phyloP scores from a whole-genome alignment of 495 filamentous ascomycete genomes.

The Oidiodendron maius region DNA sequence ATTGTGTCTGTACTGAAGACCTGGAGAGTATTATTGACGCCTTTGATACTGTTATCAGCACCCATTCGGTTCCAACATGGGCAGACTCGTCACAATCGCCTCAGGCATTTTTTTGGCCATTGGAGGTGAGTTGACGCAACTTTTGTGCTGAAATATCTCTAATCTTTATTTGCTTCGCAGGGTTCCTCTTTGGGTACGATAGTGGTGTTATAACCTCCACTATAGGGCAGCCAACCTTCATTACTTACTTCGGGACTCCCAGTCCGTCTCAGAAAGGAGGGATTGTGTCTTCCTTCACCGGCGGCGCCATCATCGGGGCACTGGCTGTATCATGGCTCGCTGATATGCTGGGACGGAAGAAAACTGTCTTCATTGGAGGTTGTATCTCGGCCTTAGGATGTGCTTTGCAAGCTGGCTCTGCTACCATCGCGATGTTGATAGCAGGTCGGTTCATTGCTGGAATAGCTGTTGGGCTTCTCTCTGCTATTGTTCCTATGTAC shows the following conservation, averaged over 20 bases:
- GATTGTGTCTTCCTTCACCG: conserved; percentile 13
- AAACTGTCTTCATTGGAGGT: conserved; percentile 12
- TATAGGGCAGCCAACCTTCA: conserved; percentile 14
- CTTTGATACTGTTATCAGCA: too few relatives aligned
- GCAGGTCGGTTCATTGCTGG: conserved; percentile 42
- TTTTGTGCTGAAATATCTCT: neutral
- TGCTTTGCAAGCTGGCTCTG: conserved; percentile 14
- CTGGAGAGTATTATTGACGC: too few relatives aligned
- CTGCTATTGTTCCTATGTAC: conserved; percentile 37
- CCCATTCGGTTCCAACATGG: too few relatives aligned
- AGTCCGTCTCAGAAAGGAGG: conserved; percentile 6
- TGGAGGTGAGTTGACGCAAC: conserved; percentile 6
- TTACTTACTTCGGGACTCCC: conserved; percentile 10
- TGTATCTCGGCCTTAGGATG: conserved; percentile 14
- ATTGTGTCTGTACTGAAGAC: too few relatives aligned
- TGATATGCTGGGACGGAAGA: conserved; percentile 14
- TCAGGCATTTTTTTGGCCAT: conserved; percentile 10
- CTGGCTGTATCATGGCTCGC: conserved; percentile 13
- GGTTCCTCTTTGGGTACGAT: conserved; percentile 19
- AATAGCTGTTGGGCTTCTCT: conserved; percentile 31
- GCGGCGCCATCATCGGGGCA: conserved; percentile 15
- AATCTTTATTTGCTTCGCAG: neutral
- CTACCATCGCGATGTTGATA: conserved; percentile 13
- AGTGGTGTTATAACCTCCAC: conserved; percentile 18
- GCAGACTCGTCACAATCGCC: neutral